Evolutionary conservation across 768 basidiomycete genomes (phyloP).

Genomic region (Russula foetens): DNA sequence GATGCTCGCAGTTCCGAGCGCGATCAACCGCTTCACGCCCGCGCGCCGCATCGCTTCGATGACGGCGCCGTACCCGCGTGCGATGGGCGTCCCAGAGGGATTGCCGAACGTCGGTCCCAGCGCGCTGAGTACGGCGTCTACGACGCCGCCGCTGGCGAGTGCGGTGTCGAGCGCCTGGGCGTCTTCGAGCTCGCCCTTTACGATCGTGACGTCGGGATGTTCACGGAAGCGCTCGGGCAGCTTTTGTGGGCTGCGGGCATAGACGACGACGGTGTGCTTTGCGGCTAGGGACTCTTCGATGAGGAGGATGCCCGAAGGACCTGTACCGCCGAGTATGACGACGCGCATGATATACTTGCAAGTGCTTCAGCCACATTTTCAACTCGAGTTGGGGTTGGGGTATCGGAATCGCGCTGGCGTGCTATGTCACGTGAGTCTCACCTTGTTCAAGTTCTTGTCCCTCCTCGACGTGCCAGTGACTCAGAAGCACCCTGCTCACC

Average conservation of each 20-base stretch:
- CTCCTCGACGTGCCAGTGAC: no score
- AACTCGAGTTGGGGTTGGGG: no score
- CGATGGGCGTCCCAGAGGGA: conserved; percentile 47
- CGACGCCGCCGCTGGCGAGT: conserved; percentile 37
- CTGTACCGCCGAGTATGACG: conserved; percentile 66
- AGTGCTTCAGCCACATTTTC: no score
- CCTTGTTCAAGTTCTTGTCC: no score
- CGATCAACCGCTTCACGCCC: conserved; percentile 49
- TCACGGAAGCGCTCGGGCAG: conserved; percentile 42
- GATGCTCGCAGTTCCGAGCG: conserved; percentile 61
- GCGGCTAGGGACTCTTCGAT: conserved; percentile 45
- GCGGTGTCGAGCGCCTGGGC: conserved; percentile 40
- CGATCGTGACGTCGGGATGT: conserved; percentile 39
- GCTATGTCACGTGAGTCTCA: no score
- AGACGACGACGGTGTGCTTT: conserved; percentile 45
- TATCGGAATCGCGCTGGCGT: no score
- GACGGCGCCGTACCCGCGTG: conserved; percentile 47
- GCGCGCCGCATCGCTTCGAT: conserved; percentile 48
- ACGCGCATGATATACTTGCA: no score
- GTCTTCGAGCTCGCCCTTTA: conserved; percentile 52
- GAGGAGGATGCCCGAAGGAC: conserved; percentile 48
- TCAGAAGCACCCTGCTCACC: no score
- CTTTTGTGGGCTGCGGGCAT: conserved; percentile 57
- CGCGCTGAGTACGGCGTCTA: conserved; percentile 57
- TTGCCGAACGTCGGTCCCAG: conserved; percentile 46